Base-by-base conservation (phyloP, 2,329 filamentous ascomycete species). In the Zymoseptoria pseudotritici region DNA sequence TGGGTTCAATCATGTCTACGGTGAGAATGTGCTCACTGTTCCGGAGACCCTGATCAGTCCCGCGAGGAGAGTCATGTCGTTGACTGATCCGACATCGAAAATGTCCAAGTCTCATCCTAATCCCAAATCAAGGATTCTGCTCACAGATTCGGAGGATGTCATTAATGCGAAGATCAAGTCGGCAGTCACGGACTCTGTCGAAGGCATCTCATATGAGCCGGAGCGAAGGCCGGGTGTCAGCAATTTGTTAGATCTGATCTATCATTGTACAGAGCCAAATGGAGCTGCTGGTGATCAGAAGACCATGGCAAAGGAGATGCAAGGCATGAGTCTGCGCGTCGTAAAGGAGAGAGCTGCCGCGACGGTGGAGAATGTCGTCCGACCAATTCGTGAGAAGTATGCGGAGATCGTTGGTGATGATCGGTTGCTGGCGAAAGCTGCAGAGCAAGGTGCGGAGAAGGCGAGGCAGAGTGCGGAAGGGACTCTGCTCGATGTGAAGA, bases 61-160 rank as follows among this genome's bases (percentile, higher is more conserved):
- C 4, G 84, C 89, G 2, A 90, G 88, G 68, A 86, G 93, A 62
- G 83, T 99, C 63, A 97, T 97, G 92, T 96, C 91, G 19, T 83
- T 99, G 21, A 85, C 83, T 56, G 79, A 90, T 10, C 93, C 94
- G 0, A 77, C 74, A 0, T 80, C 83, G 56, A 99, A 99, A 73
- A 99, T 99, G 94, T 96, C 91, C 58, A 99, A 99, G 75, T 96
- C 91, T 0, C 82, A 91, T 68, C 71, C 80, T 0, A 84, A 89
- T 66, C 80, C 83, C 2, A 83, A 82, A 55, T 95, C 91, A 7
- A 83, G 91, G 19, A 95, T 99, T 66, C 77, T 94, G 11, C 84
- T 99, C 61, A 96, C 88, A 1, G 90, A 97, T 67, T 74, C 79
- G 0, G 77, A 82, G 0, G 76, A 82, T 0, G 77, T 80, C 2